A percentile compares a stretch with the other conserved stretches of the same genome.
These are phyloP conservation scores for Euphorbia lathyris DNA, from an alignment of 345 rosid genomes.

Conservation along the genomic window DNA sequence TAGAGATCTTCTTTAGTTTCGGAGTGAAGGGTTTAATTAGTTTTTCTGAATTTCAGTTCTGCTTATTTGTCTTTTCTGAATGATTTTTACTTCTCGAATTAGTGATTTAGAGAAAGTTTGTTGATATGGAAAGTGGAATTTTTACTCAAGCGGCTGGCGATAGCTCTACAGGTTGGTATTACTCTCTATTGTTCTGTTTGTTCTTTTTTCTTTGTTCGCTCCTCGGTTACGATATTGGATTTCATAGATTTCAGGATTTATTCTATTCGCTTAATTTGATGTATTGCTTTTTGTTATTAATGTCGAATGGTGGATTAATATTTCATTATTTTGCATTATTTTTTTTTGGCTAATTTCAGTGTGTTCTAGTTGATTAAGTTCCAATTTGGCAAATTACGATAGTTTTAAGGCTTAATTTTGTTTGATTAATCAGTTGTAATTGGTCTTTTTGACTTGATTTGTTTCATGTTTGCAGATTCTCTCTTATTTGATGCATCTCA, in stretches of 20 bases:
- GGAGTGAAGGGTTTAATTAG: neutral
- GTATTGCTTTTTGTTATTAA: too few relatives aligned
- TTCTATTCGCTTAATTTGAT: neutral
- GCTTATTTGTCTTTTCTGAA: too few relatives aligned
- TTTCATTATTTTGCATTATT: too few relatives aligned
- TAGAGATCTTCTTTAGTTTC: neutral
- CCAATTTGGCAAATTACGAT: neutral
- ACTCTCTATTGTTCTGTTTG: neutral
- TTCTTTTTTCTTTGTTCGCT: too few relatives aligned
- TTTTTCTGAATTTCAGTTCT: neutral
- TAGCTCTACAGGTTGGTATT: neutral
- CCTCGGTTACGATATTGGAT: too few relatives aligned
- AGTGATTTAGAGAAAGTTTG: neutral
- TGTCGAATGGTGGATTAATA: too few relatives aligned
- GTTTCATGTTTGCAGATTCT: conserved; percentile 36
- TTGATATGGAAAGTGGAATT: neutral
- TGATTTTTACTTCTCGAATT: neutral
- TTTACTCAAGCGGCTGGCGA: neutral
- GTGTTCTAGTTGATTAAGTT: neutral
- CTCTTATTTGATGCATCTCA: conserved; percentile 92
- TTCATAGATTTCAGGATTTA: neutral
- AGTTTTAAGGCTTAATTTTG: neutral
- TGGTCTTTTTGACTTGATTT: conserved; percentile 3
- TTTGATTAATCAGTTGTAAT: too few relatives aligned
- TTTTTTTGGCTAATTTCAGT: neutral